Conservation (phyloP, 352 stramenopile genomes). For the Pythium rhizo-oryzae region DNA sequence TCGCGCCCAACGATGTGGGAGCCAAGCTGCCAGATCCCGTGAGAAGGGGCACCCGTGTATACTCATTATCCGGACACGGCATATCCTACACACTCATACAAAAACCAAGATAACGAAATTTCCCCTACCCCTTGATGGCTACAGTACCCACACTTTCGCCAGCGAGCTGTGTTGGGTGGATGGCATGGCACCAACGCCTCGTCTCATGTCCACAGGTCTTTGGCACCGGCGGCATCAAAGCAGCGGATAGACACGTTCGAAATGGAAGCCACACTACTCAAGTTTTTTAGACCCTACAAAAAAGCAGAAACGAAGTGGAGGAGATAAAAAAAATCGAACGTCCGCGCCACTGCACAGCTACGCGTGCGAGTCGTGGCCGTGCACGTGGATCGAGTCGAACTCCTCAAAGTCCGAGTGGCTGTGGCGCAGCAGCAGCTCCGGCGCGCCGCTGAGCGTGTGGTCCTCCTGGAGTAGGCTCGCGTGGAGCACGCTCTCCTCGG, state of each 20-base stretch:
- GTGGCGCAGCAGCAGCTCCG: conserved; percentile 26
- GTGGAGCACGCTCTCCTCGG: conserved; percentile 31
- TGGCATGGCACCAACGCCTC: background rate
- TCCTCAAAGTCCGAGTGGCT: conserved; percentile 42
- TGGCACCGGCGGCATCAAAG: background rate
- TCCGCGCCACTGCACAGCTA: background rate
- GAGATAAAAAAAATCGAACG: background rate
- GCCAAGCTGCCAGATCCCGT: too few relatives aligned
- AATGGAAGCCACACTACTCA: background rate
- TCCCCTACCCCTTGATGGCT: conserved; percentile 3
- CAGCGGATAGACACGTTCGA: background rate
- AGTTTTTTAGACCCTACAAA: background rate
- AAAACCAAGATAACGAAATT: background rate
- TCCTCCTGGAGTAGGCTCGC: conserved; percentile 49
- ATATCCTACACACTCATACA: conserved; percentile 14
- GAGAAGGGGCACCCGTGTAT: conserved; percentile 10
- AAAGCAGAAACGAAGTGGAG: background rate
- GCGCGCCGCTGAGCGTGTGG: conserved; percentile 12
- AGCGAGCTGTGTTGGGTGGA: background rate
- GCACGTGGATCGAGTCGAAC: conserved; percentile 40
- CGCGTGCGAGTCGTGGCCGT: conserved; percentile 11
- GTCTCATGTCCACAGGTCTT: background rate
- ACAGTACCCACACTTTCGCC: background rate
- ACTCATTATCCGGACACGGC: conserved; percentile 19
- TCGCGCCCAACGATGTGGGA: too few relatives aligned